Base-by-base conservation (phyloP, 148 eudicot genomes). In the Fagopyrum esculentum region DNA sequence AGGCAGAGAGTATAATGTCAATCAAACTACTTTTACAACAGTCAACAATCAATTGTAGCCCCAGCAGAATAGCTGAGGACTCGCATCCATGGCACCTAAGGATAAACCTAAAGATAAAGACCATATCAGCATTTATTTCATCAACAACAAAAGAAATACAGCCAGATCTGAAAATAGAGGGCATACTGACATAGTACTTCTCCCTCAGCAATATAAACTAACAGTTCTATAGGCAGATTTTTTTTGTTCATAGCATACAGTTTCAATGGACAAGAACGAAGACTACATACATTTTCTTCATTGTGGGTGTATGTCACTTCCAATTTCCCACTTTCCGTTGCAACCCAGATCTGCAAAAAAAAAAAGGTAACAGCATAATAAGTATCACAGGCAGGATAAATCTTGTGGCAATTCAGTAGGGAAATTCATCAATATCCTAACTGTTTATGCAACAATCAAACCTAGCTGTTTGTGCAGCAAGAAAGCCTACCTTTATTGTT, bases 241-340 rank as follows among this genome's bases (percentile, higher is more conserved):
- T 19, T 30, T 9, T 6, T 9, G 3, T 57, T 30, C 29, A 64
- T 64, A 11, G 15, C 13, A 56, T 17, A 46, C 49, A 78, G 56
- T 47, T 30, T 40, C 72, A 48, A 16, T 4, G 22, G 48, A 47
- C 26, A 60, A 5, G 29, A 56, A 71, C 40, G 76, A 77, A 79
- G 52, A 12, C 22, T 40, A 82, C 95, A 35, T 87, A 91, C 98
- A 81, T 89, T 87, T 73, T 92, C 91, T 78, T 90, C 99, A 3
- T 70, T 89, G 77, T 95, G 99, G 11, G 96, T 92, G 79, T 89
- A 95, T 40, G 97, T 90, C 43, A 88, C 97, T 83, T 92, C 97
- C 86, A 95, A 81, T 77, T 85, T 89, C 71, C 99, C 97, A 79
- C 89, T 87, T 49, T 82, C 91, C 6, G 92, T 82, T 70, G 97